These are phyloP conservation scores for Epichloe coenophiala DNA, from an alignment of 2,329 filamentous ascomycete species.

Conservation along the genomic window DNA sequence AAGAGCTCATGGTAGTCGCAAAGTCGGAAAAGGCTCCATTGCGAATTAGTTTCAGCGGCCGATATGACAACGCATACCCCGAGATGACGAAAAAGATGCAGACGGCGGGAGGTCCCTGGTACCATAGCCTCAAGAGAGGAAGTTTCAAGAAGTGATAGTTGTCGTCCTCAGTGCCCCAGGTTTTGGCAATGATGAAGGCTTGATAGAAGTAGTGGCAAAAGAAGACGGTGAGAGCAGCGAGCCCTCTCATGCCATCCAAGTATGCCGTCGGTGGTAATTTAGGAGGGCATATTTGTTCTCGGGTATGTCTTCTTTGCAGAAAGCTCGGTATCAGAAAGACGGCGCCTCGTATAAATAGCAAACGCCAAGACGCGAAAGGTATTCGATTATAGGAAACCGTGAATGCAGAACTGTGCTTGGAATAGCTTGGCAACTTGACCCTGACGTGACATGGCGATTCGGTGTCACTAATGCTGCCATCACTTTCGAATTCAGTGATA, in stretches of 20 bases:
- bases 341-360: conserved; percentile 23
- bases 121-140: conserved; percentile 39
- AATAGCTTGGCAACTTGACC: conserved; percentile 5
- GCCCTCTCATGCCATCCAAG: conserved; percentile 43
- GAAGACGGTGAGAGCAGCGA: conserved; percentile 42
- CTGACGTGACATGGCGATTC: conserved; percentile 20
- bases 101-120: conserved; percentile 42
- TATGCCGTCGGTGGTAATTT: conserved; percentile 40
- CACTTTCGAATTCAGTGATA: conserved; percentile 31
- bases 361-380: conserved; percentile 22
- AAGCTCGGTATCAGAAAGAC: conserved; percentile 42
- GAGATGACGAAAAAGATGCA: conserved; percentile 50
- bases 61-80: conserved; percentile 45
- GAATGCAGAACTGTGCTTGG: conserved; percentile 13
- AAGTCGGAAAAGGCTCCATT: conserved; percentile 25
- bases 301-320: conserved; percentile 29
- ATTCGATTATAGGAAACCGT: conserved; percentile 16
- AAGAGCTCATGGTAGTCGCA: conserved; percentile 31
- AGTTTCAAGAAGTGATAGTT: conserved; percentile 36
- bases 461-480: conserved; percentile 23
- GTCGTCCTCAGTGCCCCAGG: conserved; percentile 30
- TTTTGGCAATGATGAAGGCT: conserved; percentile 35
- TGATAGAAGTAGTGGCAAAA: conserved; percentile 45
- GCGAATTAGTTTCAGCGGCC: conserved; percentile 33
- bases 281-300: conserved; percentile 26